These are phyloP conservation scores for Colletotrichum lindemuthianum DNA, from an alignment of 2,329 filamentous ascomycete genomes.

Conservation along the genomic window DNA sequence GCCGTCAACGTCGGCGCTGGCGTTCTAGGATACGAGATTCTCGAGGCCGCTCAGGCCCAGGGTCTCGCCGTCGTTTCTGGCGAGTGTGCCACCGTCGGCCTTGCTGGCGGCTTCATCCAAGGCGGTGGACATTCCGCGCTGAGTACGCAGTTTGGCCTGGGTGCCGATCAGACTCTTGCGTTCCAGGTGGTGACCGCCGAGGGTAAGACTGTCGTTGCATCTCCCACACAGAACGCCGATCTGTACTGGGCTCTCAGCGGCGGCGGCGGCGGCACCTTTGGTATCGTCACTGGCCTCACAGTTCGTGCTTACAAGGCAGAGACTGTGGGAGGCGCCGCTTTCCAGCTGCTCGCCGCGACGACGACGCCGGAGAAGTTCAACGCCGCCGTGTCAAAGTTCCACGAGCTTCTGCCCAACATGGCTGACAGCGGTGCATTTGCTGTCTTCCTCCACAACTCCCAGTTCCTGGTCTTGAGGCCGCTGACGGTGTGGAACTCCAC, in stretches of 20 bases:
- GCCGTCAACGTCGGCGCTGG: constrained; percentile 65
- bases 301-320: constrained; percentile 57
- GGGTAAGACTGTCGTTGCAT: constrained; percentile 54
- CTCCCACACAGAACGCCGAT: constrained; percentile 54
- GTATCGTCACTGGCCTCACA: constrained; percentile 61
- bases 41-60: constrained; percentile 47
- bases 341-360: constrained; percentile 48
- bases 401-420: constrained; percentile 53
- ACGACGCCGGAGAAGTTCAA: constrained; percentile 55
- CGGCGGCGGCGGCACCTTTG: constrained; percentile 63
- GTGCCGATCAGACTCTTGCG: constrained; percentile 58
- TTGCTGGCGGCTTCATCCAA: constrained; percentile 59
- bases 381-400: constrained; percentile 55
- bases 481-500: constrained; percentile 43
- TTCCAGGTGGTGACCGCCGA: constrained; percentile 56
- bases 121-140: constrained; percentile 59
- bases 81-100: constrained; percentile 38
- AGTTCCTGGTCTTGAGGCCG: constrained; percentile 53
- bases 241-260: constrained; percentile 66
- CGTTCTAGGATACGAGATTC: constrained; percentile 58
- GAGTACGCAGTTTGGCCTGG: constrained; percentile 54
- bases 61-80: constrained; percentile 33
- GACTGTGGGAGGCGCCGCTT: constrained; percentile 53
- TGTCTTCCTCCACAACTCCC: constrained; percentile 58
- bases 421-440: constrained; percentile 61